Base-by-base conservation (phyloP, 2,329 filamentous ascomycete genomes). In the Lasiodiplodia hormozganensis region DNA sequence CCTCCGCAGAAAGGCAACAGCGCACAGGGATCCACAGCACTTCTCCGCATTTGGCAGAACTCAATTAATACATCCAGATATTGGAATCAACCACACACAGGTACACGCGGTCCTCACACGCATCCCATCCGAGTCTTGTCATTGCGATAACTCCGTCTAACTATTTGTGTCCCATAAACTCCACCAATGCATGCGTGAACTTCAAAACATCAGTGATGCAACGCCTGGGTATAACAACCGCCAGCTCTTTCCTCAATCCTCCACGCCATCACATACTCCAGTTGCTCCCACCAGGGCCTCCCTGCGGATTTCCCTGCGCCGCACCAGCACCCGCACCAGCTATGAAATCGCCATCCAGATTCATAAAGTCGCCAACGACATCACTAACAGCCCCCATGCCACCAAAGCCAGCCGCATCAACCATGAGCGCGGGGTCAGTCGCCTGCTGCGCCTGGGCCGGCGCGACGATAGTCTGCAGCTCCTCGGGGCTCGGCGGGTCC, bases 341-440 rank as follows among this genome's bases (percentile, higher is more conserved):
- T 8, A 51, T 58, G 38, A 67, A 67, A 31, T 67, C 65, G 21
- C 56, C 62, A 3, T 67, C 68, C 54, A 70, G 28, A 18, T 67
- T 65, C 77, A 80, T 79, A 52, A 79, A 79, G 21, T 79, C 78
- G 14, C 78, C 77, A 47, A 80, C 65, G 11, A 70, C 75, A 23
- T 47, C 69, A 6, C 64, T 68, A 14, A 64, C 72, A 12, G 65
- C 69, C 28, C 38, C 67, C 6, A 56, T 49, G 40, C 38, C 31
- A 12, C 38, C 49, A 51, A 62, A 65, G 5, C 40, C 51, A 1
- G 56, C 40, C 5, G 58, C 67, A 21, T 66, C 65, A 23, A 58
- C 58, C 58, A 62, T 62, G 3, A 62, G 28, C 58, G 58, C 40
- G 1, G 58, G 47, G 25, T 68, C 62, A 21, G 51, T 49, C 28